Percentiles rank a stretch among this genome's conserved stretches.
These are phyloP conservation scores for Choanephora cucurbitarum DNA, from an alignment of 371 early-diverging fungal species.

Conservation along the genomic window DNA sequence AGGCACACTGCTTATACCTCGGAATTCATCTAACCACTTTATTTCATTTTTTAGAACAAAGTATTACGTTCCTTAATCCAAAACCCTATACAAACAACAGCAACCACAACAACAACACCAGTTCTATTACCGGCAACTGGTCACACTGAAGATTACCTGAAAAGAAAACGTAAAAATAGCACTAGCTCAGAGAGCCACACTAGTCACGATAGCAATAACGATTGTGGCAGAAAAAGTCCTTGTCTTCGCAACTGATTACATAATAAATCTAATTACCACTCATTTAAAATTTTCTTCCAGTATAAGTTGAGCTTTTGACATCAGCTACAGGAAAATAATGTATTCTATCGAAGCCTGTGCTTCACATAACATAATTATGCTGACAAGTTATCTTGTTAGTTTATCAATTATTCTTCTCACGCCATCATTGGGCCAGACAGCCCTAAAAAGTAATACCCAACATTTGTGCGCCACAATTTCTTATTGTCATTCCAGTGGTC, in stretches of 20 bases:
- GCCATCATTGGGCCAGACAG: too few relatives aligned
- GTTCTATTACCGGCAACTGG: too few relatives aligned
- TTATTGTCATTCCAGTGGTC: too few relatives aligned
- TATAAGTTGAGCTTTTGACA: background rate
- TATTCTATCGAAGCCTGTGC: too few relatives aligned
- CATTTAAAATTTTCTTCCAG: background rate
- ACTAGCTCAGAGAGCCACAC: background rate
- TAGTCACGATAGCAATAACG: background rate
- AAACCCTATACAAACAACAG: slow-evolving; percentile 3
- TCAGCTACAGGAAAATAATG: background rate
- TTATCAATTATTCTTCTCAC: too few relatives aligned
- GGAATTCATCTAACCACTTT: background rate
- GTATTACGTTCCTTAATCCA: slow-evolving; percentile 34
- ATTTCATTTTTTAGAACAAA: slow-evolving; percentile 40
- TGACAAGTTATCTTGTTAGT: too few relatives aligned
- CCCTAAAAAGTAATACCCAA: too few relatives aligned
- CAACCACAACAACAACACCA: background rate
- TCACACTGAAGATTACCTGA: too few relatives aligned
- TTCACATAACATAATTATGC: too few relatives aligned
- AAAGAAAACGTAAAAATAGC: background rate
- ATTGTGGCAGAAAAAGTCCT: background rate
- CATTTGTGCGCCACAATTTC: too few relatives aligned
- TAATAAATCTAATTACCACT: background rate
- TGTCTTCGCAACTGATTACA: background rate
- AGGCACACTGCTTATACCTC: background rate